Conservation (phyloP, 306 rosid genomes). For the Leucaena leucocephala region DNA sequence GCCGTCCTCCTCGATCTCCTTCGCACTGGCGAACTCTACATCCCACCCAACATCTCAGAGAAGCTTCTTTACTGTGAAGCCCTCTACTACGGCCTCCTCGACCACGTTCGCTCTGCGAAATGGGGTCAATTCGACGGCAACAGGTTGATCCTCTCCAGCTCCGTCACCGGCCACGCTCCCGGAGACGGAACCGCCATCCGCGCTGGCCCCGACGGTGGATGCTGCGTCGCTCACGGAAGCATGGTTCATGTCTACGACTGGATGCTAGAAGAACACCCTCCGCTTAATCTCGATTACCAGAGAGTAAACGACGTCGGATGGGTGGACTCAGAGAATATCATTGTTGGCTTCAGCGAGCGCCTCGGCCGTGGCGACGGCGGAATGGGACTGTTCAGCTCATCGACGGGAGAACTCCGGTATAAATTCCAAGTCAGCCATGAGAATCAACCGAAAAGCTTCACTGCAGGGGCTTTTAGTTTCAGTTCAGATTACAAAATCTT, state of each 20-base stretch:
- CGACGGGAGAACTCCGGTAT: slow-evolving; percentile 69
- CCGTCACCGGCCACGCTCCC: slow-evolving; percentile 75
- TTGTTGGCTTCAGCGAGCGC: slow-evolving; percentile 73
- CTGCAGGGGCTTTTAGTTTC: slow-evolving; percentile 89
- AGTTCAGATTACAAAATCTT: slow-evolving; percentile 72
- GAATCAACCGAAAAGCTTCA: slow-evolving; percentile 74
- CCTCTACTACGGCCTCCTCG: slow-evolving; percentile 58
- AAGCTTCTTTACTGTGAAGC: slow-evolving; percentile 65
- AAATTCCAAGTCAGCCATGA: slow-evolving; percentile 81
- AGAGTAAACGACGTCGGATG: slow-evolving; percentile 90
- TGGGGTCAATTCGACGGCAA: slow-evolving; percentile 71
- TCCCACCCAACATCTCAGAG: slow-evolving; percentile 50
- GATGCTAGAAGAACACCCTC: slow-evolving; percentile 85
- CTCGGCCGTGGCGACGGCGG: slow-evolving; percentile 88
- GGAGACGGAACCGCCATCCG: slow-evolving; percentile 96
- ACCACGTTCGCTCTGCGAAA: slow-evolving; percentile 63
- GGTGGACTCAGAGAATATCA: slow-evolving; percentile 64
- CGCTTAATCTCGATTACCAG: slow-evolving; percentile 75
- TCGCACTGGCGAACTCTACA: slow-evolving; percentile 50
- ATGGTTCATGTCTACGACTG: slow-evolving; percentile 95
- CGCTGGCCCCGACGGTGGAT: slow-evolving; percentile 91
- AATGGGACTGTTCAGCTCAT: slow-evolving; percentile 75
- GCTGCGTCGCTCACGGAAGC: slow-evolving; percentile 88
- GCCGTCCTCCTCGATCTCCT: slow-evolving; percentile 70
- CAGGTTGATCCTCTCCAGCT: slow-evolving; percentile 49